A percentile compares a stretch with the other conserved stretches of the same genome.
Evolutionary conservation across 2,329 filamentous ascomycete species (phyloP).

Genomic region (Cladosporium sp.): DNA sequence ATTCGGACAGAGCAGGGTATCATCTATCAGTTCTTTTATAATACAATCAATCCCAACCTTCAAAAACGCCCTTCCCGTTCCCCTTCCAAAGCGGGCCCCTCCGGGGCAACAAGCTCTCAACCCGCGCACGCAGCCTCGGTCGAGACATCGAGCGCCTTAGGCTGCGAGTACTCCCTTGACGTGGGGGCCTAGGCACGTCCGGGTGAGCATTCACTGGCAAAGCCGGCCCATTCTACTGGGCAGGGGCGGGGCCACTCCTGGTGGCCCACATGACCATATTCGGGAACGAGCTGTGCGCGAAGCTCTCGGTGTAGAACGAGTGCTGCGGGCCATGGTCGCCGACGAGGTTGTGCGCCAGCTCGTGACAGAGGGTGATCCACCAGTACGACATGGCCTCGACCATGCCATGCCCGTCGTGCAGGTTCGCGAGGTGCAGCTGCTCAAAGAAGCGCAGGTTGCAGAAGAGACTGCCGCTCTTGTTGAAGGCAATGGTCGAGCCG

Average conservation of each 20-base stretch:
- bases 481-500: conserved; percentile 87
- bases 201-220: background rate
- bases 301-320: conserved; percentile 78
- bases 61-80: conserved; percentile 1
- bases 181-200: background rate
- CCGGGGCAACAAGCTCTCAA: background rate
- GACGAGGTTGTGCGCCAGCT: conserved; percentile 91
- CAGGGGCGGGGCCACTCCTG: background rate
- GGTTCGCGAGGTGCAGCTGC: conserved; percentile 59
- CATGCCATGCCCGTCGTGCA: conserved; percentile 44
- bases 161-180: background rate
- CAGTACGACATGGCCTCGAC: conserved; percentile 75
- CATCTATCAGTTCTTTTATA: background rate
- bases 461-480: conserved; percentile 78
- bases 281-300: conserved; percentile 70
- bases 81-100: background rate
- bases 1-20: background rate
- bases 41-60: background rate
- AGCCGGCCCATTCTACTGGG: background rate
- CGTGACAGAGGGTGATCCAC: conserved; percentile 94
- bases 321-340: conserved; percentile 69
- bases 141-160: background rate
- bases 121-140: background rate
- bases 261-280: conserved; percentile 50
- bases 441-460: conserved; percentile 87